These are phyloP conservation scores for Talaromyces nanjingensis DNA, from an alignment of 495 filamentous ascomycete species.

Conservation along the genomic window DNA sequence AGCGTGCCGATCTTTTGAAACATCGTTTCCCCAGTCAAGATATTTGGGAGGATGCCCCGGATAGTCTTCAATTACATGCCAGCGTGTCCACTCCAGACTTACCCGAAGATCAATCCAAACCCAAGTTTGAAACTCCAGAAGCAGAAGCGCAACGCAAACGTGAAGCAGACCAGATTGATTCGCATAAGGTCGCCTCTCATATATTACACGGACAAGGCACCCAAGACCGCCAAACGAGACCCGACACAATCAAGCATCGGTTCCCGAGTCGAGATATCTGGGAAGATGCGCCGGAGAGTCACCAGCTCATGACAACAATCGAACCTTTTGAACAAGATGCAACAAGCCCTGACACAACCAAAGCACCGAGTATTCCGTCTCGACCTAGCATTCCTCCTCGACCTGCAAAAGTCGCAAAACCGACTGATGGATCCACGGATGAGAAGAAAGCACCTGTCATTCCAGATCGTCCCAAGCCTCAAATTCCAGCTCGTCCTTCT, in stretches of 20 bases:
- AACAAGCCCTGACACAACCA: slow-evolving; percentile 20
- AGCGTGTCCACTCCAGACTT: slow-evolving; percentile 77
- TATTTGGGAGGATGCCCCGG: slow-evolving; percentile 95
- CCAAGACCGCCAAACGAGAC: slow-evolving; percentile 39
- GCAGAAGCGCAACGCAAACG: slow-evolving; percentile 45
- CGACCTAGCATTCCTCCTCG: slow-evolving; percentile 41
- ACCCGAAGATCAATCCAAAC: slow-evolving; percentile 16
- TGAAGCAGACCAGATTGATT: slow-evolving; percentile 39
- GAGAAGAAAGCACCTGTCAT: slow-evolving; percentile 30
- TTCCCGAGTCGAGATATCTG: slow-evolving; percentile 96
- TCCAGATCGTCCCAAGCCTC: slow-evolving; percentile 72
- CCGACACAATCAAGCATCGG: slow-evolving; percentile 52
- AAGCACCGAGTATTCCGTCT: slow-evolving; percentile 23
- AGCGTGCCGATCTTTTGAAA: slow-evolving; percentile 52
- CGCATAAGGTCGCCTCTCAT: slow-evolving; percentile 37
- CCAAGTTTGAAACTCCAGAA: slow-evolving; percentile 49
- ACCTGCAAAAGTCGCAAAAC: slow-evolving; percentile 22
- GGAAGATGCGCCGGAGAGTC: slow-evolving; percentile 88
- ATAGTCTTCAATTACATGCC: slow-evolving; percentile 73
- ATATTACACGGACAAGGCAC: slow-evolving; percentile 29
- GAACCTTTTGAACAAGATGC: slow-evolving; percentile 49
- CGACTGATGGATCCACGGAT: slow-evolving; percentile 10
- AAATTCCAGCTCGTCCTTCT: slow-evolving; percentile 63
- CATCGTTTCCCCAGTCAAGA: slow-evolving; percentile 90
- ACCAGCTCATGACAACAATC: slow-evolving; percentile 74